These are phyloP conservation scores for Calonectria henricotiae DNA, from an alignment of 2,329 filamentous ascomycete species.

Conservation along the genomic window DNA sequence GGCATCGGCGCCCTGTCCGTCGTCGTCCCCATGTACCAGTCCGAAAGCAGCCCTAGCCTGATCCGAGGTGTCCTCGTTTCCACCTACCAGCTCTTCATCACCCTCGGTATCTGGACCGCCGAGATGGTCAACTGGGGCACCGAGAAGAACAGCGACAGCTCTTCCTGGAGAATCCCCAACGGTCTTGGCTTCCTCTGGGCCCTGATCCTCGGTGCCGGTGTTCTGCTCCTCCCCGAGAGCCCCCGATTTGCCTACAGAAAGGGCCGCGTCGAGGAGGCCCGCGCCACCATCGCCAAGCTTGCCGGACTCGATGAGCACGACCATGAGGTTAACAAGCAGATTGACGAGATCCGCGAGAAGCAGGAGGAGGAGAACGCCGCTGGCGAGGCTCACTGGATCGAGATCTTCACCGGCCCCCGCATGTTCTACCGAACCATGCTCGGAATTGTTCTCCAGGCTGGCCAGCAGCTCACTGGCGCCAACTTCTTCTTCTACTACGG, in stretches of 20 bases:
- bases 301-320: slow-evolving; percentile 62
- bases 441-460: slow-evolving; percentile 75
- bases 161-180: slow-evolving; percentile 77
- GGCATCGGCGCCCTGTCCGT: slow-evolving; percentile 78
- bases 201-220: slow-evolving; percentile 66
- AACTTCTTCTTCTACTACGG: slow-evolving; percentile 78
- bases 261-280: slow-evolving; percentile 66
- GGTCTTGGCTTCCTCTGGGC: slow-evolving; percentile 72
- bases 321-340: slow-evolving; percentile 64
- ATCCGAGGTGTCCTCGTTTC: slow-evolving; percentile 77
- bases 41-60: slow-evolving; percentile 76
- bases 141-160: slow-evolving; percentile 61
- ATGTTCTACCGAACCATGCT: slow-evolving; percentile 78
- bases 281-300: slow-evolving; percentile 65
- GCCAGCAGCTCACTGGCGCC: slow-evolving; percentile 77
- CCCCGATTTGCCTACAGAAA: slow-evolving; percentile 68
- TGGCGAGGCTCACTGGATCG: slow-evolving; percentile 67
- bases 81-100: slow-evolving; percentile 80
- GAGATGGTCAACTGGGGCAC: slow-evolving; percentile 77
- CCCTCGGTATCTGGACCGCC: slow-evolving; percentile 75
- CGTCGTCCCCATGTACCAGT: slow-evolving; percentile 79
- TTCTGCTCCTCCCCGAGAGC: slow-evolving; percentile 71
- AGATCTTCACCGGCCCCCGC: slow-evolving; percentile 78
- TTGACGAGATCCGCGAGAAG: slow-evolving; percentile 69
- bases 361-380: slow-evolving; percentile 64